Base-by-base conservation (phyloP, 2,329 filamentous ascomycete genomes). In the Aureobasidium sp. region DNA sequence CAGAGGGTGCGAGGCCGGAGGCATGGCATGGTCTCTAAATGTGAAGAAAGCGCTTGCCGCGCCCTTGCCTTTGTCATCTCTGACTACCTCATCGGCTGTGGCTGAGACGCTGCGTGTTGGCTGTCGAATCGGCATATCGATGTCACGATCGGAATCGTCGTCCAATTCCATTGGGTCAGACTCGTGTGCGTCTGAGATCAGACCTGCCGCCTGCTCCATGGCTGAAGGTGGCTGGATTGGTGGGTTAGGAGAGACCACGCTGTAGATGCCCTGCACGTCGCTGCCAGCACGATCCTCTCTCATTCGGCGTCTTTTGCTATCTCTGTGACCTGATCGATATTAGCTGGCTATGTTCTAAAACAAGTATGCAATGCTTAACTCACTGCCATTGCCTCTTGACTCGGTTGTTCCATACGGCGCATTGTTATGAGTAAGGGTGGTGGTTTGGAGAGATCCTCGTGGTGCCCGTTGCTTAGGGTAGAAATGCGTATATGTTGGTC, bases 401-500 rank as follows among this genome's bases (percentile, higher is more conserved):
- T 37, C 17, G 11, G 35, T 24, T 22, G 39, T 15, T 40, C 15
- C n/a, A 15, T 40, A n/a, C 4, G 39, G 17, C 40, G 7, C 2
- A n/a, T 17, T 29, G 37, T 7, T 14, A 22, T 24, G 40, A 4
- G 6, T 22, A 9, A 4, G 17, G 37, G 11, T 35, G n/a, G 8
- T 47, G 8, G 27, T 11, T 8, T 60, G 42, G 5, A n/a, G 15
- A 44, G 42, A 50, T 9, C 60, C 47, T 37, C 63, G 47, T 17
- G 52, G 37, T 33, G 49, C 60, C 12, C 56, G 48, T 44, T 61
- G 60, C 22, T 56, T 54, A 5, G 48, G 59, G 70, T 37, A 72
- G 35, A 39, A 60, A 15, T 60, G 44, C 9, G 65, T 71, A 62
- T 73, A 74, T 22, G 67, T 68, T 8, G 72, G 72, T 40, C 71